A percentile compares a stretch with the other conserved stretches of the same genome.
Evolutionary conservation across 352 stramenopile species (phyloP).

Genomic region (Globisporangium cystogenes): DNA sequence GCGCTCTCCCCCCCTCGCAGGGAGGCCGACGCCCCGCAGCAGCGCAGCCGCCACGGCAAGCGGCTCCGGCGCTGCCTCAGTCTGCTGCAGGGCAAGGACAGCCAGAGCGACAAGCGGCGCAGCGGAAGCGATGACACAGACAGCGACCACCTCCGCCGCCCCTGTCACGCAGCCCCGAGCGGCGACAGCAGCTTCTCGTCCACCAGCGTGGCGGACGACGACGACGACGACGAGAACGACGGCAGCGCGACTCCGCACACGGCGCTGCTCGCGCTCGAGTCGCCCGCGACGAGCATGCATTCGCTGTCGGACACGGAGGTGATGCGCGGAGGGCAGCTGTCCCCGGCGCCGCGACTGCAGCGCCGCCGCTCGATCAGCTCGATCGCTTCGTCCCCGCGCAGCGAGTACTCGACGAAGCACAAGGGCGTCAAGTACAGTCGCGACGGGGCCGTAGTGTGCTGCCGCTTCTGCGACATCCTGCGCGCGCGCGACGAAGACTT

Average conservation of each 20-base stretch:
- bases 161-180: background rate
- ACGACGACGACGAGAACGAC: constrained; percentile 9
- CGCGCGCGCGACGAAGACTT: constrained; percentile 53
- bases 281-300: constrained; percentile 16
- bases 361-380: constrained; percentile 12
- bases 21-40: no score
- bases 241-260: background rate
- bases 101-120: no score
- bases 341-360: constrained; percentile 5
- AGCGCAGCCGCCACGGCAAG: no score
- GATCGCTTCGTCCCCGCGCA: constrained; percentile 15
- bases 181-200: constrained; percentile 16
- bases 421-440: constrained; percentile 74
- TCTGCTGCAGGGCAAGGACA: no score
- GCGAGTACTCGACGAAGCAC: constrained; percentile 36
- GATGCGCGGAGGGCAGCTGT: constrained; percentile 19
- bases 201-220: constrained; percentile 5
- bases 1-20: no score
- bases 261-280: constrained; percentile 5
- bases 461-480: constrained; percentile 85
- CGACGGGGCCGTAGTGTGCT: constrained; percentile 60
- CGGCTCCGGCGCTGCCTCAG: no score
- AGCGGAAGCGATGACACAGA: no score
- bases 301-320: constrained; percentile 43
- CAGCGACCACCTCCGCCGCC: no score